A percentile compares a stretch with the other conserved stretches of the same genome.
These are phyloP conservation scores for Pleurozium schreberi DNA, from an alignment of 225 moss, liverwort and hornwort species.

Conservation along the genomic window DNA sequence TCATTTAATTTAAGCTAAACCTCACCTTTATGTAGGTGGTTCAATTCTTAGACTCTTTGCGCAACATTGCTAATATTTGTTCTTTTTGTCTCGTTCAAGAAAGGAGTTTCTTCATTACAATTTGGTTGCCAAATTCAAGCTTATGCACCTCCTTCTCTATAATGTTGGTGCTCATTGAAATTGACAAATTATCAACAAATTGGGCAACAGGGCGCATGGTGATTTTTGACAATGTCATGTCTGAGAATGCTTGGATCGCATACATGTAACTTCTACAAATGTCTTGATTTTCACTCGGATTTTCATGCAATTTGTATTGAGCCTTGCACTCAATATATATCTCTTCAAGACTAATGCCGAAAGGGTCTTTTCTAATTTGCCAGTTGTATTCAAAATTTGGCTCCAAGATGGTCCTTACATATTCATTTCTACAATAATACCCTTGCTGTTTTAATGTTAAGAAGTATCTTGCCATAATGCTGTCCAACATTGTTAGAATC, in stretches of 20 bases:
- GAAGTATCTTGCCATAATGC: not conserved
- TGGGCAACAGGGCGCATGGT: accelerated
- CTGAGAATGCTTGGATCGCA: not conserved
- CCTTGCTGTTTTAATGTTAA: not conserved
- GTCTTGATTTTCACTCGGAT: too few species aligned
- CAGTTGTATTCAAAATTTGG: not conserved
- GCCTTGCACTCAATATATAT: not conserved
- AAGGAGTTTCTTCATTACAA: too few species aligned
- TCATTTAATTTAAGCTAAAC: too few species aligned
- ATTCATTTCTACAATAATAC: not conserved
- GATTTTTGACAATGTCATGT: not conserved
- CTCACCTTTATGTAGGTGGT: too few species aligned
- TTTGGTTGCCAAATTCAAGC: too few species aligned
- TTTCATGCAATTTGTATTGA: not conserved
- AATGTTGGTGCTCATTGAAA: not conserved
- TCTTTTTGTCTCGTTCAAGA: too few species aligned
- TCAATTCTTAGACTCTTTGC: too few species aligned
- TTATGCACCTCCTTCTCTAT: not conserved
- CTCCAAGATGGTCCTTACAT: not conserved
- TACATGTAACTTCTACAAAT: accelerated
- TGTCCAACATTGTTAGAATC: not conserved
- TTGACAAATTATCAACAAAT: not conserved
- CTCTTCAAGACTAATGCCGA: not conserved
- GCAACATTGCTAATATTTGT: too few species aligned
- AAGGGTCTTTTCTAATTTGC: not conserved